Conservation (phyloP, 2,329 filamentous ascomycete species). For the Xylariaceae sp. region DNA sequence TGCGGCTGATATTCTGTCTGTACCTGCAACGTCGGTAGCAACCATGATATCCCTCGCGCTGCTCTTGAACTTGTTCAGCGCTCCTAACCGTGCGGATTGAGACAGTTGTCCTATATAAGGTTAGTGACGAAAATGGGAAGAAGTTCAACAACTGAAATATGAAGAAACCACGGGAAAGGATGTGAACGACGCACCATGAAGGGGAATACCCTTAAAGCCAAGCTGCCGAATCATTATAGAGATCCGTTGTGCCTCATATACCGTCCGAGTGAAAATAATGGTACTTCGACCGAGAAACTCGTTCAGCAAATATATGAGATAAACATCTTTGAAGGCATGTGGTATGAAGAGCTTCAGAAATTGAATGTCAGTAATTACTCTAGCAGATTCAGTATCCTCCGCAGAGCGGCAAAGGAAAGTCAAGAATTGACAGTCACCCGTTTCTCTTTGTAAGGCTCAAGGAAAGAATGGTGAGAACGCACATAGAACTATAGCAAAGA, state of each 20-base stretch:
- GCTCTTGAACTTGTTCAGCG: conserved; percentile 83
- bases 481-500: conserved; percentile 49
- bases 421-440: neutral
- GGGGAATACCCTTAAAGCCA: conserved; percentile 84
- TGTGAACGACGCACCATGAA: conserved; percentile 57
- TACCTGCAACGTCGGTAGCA: conserved; percentile 74
- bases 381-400: neutral
- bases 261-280: conserved; percentile 89
- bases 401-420: neutral
- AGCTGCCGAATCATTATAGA: conserved; percentile 78
- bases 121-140: neutral
- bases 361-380: conserved; percentile 1
- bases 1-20: neutral
- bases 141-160: neutral
- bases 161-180: neutral
- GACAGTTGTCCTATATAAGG: conserved; percentile 63
- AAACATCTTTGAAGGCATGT: conserved; percentile 81
- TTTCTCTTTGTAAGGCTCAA: neutral
- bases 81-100: conserved; percentile 80
- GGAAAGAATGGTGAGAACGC: neutral
- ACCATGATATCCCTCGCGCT: conserved; percentile 81
- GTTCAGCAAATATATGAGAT: conserved; percentile 80
- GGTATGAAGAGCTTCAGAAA: conserved; percentile 64
- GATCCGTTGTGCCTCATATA: conserved; percentile 83
- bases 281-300: conserved; percentile 80